A percentile compares a stretch with the other conserved stretches of the same genome.
phyloP scores from a whole-genome alignment of 2,329 filamentous ascomycete species.

The Didymella pomorum region DNA sequence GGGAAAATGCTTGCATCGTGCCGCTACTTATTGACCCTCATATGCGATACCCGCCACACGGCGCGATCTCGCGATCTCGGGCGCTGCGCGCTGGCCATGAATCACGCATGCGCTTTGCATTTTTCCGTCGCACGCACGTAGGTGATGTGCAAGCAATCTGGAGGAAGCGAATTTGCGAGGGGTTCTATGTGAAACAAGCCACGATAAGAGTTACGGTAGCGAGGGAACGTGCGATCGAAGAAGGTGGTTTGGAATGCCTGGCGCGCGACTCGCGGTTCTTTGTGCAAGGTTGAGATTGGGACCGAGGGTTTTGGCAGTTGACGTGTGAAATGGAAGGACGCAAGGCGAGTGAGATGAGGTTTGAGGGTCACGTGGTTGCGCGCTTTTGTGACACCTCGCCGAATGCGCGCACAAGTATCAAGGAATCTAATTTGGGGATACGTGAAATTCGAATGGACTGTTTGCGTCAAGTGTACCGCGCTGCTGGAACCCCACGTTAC shows the following conservation, averaged over 20 bases:
- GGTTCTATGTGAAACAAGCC: slow-evolving; percentile 21
- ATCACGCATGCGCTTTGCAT: slow-evolving; percentile 12
- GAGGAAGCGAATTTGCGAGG: slow-evolving; percentile 1
- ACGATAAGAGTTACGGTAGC: slow-evolving; percentile 15
- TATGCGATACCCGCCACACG: slow-evolving; percentile 13
- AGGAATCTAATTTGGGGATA: neutral
- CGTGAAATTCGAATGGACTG: neutral
- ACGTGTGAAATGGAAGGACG: neutral
- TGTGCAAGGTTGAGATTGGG: slow-evolving; percentile 1
- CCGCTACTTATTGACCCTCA: slow-evolving; percentile 18
- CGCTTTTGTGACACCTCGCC: neutral
- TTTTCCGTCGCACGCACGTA: neutral
- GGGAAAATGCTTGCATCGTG: neutral
- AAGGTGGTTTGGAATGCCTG: slow-evolving; percentile 4
- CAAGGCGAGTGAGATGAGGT: neutral
- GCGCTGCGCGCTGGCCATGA: neutral
- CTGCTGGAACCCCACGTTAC: neutral
- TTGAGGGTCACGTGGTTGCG: neutral
- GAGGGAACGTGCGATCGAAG: slow-evolving; percentile 15
- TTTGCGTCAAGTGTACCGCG: slow-evolving; percentile 2
- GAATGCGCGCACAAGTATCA: neutral
- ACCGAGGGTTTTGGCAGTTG: slow-evolving; percentile 12
- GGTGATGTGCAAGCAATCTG: slow-evolving; percentile 1
- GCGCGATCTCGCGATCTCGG: slow-evolving; percentile 20
- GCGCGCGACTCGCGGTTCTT: slow-evolving; percentile 1